Evolutionary conservation across 192 early-diverging fungal genomes (phyloP).

Genomic region (Gaertneriomyces semiglobifer): DNA sequence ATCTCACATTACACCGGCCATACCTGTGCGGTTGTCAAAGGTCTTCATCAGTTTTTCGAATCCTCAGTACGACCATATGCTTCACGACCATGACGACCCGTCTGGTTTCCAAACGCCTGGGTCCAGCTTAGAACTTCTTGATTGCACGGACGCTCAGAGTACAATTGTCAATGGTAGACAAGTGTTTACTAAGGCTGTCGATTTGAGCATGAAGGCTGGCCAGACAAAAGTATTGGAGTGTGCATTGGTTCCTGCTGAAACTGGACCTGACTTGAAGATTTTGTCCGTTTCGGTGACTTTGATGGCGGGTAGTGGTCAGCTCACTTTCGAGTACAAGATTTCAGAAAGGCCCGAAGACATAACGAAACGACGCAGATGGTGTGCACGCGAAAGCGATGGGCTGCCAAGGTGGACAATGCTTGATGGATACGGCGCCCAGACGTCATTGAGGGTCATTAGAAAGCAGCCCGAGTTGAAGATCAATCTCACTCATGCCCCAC

Average conservation of each 20-base stretch:
- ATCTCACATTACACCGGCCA: conserved; percentile 41
- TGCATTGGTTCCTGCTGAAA: conserved; percentile 43
- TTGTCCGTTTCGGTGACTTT: conserved; percentile 28
- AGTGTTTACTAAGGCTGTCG: conserved; percentile 38
- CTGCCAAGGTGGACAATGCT: conserved; percentile 21
- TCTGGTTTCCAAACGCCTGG: background rate
- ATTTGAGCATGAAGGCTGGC: conserved; percentile 50
- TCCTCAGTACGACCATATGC: conserved; percentile 52
- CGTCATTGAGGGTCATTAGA: conserved; percentile 49
- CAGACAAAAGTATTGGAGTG: conserved; percentile 60
- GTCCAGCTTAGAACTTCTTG: background rate
- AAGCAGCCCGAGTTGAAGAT: conserved; percentile 62
- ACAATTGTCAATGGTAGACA: conserved; percentile 17
- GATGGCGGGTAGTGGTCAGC: conserved; percentile 8
- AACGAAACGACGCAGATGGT: conserved; percentile 33
- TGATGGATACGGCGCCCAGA: conserved; percentile 56
- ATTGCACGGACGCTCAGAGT: conserved; percentile 11
- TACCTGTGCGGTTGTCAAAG: conserved; percentile 41
- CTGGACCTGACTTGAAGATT: conserved; percentile 60
- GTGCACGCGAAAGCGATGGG: background rate
- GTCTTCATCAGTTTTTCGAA: conserved; percentile 62
- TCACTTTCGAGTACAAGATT: conserved; percentile 34
- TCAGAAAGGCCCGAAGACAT: conserved; percentile 34
- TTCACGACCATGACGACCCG: conserved; percentile 30
- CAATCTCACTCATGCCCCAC: conserved; percentile 48